Evolutionary conservation across 2,329 filamentous ascomycete genomes (phyloP).

Genomic region (Decorospora gaudefroyi): DNA sequence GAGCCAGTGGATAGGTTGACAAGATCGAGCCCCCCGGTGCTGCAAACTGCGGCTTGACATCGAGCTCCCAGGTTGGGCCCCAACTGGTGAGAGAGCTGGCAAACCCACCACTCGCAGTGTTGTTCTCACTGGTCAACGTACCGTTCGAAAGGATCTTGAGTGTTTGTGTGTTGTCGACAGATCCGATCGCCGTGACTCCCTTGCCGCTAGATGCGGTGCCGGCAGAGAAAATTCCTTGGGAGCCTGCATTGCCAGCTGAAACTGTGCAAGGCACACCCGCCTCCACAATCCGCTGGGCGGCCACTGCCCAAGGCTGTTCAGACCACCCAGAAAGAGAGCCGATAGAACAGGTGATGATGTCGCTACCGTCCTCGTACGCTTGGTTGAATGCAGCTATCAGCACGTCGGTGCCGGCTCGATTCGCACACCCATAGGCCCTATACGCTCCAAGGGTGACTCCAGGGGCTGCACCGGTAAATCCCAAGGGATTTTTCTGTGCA

Average conservation of each 20-base stretch:
- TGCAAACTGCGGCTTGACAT: constrained; percentile 61
- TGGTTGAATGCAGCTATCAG: constrained; percentile 34
- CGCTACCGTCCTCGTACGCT: constrained; percentile 59
- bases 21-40: constrained; percentile 63
- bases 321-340: constrained; percentile 36
- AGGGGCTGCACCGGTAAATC: constrained; percentile 29
- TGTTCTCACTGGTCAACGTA: no score
- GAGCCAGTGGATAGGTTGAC: constrained; percentile 58
- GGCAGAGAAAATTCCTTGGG: no score
- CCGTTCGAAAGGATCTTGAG: no score
- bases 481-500: constrained; percentile 52
- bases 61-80: constrained; percentile 65
- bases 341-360: constrained; percentile 43
- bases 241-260: no score
- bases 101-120: constrained; percentile 15
- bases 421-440: constrained; percentile 23
- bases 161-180: no score
- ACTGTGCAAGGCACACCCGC: no score
- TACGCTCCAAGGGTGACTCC: constrained; percentile 24
- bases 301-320: constrained; percentile 48
- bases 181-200: no score
- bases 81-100: constrained; percentile 51
- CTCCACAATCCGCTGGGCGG: constrained; percentile 51
- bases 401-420: no score
- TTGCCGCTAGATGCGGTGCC: no score